A percentile compares a stretch with the other conserved stretches of the same genome.
These are phyloP conservation scores for Bisporella sp. DNA, from an alignment of 2,329 filamentous ascomycete species.

Conservation along the genomic window DNA sequence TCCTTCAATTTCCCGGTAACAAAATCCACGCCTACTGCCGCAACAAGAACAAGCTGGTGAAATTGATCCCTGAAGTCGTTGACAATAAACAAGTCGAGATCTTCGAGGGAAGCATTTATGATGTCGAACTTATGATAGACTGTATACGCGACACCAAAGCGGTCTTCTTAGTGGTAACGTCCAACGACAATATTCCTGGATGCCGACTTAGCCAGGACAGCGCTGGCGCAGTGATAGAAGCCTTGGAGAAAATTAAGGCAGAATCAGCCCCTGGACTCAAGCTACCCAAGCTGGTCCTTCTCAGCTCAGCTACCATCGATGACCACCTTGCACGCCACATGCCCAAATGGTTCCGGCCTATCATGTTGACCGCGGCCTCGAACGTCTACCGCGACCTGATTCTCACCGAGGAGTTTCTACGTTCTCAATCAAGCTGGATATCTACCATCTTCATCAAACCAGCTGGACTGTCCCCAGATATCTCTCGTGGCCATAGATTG, in stretches of 20 bases:
- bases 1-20: constrained; percentile 27
- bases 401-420: constrained; percentile 30
- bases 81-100: constrained; percentile 30
- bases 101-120: constrained; percentile 35
- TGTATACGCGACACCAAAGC: constrained; percentile 31
- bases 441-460: background rate
- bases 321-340: constrained; percentile 27
- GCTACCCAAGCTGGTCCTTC: constrained; percentile 35
- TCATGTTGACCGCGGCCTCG: constrained; percentile 28
- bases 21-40: constrained; percentile 38
- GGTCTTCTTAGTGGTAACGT: constrained; percentile 34
- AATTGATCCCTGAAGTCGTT: constrained; percentile 27
- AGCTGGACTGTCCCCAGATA: constrained; percentile 1
- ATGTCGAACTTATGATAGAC: constrained; percentile 30
- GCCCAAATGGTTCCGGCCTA: constrained; percentile 22
- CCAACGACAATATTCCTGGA: constrained; percentile 38
- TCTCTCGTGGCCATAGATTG: constrained; percentile 33
- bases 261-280: background rate
- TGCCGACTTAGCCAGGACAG: constrained; percentile 32
- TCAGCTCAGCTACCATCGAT: constrained; percentile 38
- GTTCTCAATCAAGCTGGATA: constrained; percentile 6
- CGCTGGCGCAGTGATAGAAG: constrained; percentile 29
- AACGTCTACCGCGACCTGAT: constrained; percentile 34
- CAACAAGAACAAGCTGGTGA: constrained; percentile 32
- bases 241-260: constrained; percentile 26